Base-by-base conservation (phyloP, 495 filamentous ascomycete species). In the Neurospora sp. region DNA sequence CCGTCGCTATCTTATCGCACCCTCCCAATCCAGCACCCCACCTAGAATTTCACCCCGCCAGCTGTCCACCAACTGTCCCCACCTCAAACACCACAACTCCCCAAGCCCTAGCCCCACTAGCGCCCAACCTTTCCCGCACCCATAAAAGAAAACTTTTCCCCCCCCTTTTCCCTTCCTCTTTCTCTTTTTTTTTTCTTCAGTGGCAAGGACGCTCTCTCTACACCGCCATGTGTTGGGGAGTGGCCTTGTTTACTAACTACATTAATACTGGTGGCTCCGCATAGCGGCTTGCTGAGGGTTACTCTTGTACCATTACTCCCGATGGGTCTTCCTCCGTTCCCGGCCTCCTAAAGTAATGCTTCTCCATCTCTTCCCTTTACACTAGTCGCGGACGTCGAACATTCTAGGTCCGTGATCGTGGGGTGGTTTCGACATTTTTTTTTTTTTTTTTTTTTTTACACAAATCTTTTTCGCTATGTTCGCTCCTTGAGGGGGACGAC, bases 271-370 rank as follows among this genome's bases (percentile, higher is more conserved):
- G 73, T 36, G 80, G 80, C 80, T 81, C 79, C 80, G 71, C 80
- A 79, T 39, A 43, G 79, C 72, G 80, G 79, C 80, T 80, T 77
- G 80, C 80, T 81, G 80, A 81, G 80, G 80, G 80, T 80, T 80
- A 80, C 74, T 74, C 54, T 42, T 66, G 54, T 66, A 66, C 54
- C 70, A 37, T 21, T 21, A 45, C 72, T 75, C 71, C 72, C 76
- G 37, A 77, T 81, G 80, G 73, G 77, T 80, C 73, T 78, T 75
- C 80, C 79, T 81, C 80, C 80, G 80, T 81, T 81, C 80, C 80
- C 80, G 76, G 80, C 80, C 80, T 76, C 80, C 80, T 73, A 77
- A 72, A 81, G 17, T 13, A 77, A 80, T 42, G 74, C 69, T 75
- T 71, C 75, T 70, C 43, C 80, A 77, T 74, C 79, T 79, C 72